Conservation (phyloP, 345 rosid species). For the Linum trigynum region DNA sequence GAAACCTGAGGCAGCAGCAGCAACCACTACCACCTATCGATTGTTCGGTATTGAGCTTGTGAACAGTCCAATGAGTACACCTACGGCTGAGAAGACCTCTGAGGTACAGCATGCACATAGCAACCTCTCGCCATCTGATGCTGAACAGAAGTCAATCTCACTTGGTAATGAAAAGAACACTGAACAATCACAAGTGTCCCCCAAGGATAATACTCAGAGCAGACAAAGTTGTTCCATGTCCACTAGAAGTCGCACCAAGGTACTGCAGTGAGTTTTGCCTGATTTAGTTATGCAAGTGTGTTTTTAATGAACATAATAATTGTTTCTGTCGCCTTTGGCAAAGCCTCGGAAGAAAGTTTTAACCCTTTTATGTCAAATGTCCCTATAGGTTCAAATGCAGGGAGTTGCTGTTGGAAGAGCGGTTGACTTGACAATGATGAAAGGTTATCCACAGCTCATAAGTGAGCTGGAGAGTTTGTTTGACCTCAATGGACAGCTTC, state of each 20-base stretch:
- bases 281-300: background rate
- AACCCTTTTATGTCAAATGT: background rate
- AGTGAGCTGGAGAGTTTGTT: conserved; percentile 26
- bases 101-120: conserved; percentile 7
- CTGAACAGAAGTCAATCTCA: conserved; percentile 45
- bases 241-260: conserved; percentile 27
- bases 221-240: conserved; percentile 24
- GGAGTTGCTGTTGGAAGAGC: conserved; percentile 28
- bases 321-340: background rate
- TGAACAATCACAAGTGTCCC: conserved; percentile 36
- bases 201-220: conserved; percentile 48
- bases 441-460: conserved; percentile 23
- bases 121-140: conserved; percentile 26
- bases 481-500: conserved; percentile 21
- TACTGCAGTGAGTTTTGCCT: background rate
- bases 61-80: conserved; percentile 6
- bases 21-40: conserved; percentile 3
- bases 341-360: conserved; percentile 1
- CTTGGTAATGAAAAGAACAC: conserved; percentile 40
- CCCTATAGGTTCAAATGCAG: conserved; percentile 25
- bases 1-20: too few species aligned
- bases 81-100: conserved; percentile 10
- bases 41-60: conserved; percentile 24
- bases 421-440: conserved; percentile 19
- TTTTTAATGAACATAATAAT: background rate